These are phyloP conservation scores for Aspergillus saccharolyticus DNA, from an alignment of 495 filamentous ascomycete genomes.

Conservation along the genomic window DNA sequence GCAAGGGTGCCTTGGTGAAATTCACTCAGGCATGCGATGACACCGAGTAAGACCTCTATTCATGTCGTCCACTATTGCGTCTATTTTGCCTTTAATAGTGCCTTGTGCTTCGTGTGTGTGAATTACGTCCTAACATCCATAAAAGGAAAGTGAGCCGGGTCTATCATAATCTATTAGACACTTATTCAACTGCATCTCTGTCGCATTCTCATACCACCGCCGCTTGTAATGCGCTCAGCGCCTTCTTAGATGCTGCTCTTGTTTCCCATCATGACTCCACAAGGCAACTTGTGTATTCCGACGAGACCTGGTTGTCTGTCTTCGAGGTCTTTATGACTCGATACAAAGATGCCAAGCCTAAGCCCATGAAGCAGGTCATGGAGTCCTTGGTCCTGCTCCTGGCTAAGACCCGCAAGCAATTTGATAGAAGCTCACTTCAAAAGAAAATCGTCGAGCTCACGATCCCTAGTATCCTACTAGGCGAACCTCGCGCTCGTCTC, in stretches of 20 bases:
- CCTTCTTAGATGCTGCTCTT: conserved; percentile 43
- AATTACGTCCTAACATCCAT: conserved; percentile 17
- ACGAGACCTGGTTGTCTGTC: conserved; percentile 49
- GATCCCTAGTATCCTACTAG: conserved; percentile 35
- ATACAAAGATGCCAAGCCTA: conserved; percentile 67
- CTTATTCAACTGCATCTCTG: conserved; percentile 34
- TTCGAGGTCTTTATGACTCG: conserved; percentile 70
- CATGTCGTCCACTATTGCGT: not conserved
- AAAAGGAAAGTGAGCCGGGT: conserved; percentile 35
- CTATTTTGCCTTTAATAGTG: not conserved
- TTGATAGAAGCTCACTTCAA: conserved; percentile 19
- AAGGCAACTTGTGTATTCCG: conserved; percentile 40
- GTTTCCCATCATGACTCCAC: conserved; percentile 31
- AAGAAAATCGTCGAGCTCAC: conserved; percentile 22
- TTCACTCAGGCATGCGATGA: conserved; percentile 34
- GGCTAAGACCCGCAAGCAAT: conserved; percentile 40
- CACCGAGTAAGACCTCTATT: conserved; percentile 25
- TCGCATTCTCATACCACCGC: conserved; percentile 37
- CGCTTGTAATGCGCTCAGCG: conserved; percentile 43
- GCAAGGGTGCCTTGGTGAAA: conserved; percentile 37
- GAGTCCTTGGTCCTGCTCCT: conserved; percentile 51
- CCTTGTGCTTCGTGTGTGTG: not conserved
- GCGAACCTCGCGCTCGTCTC: conserved; percentile 36
- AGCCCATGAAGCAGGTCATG: conserved; percentile 70
- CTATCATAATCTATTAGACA: conserved; percentile 35